phyloP scores from a whole-genome alignment of 352 stramenopile species.

The Phytopythium delawarense region DNA sequence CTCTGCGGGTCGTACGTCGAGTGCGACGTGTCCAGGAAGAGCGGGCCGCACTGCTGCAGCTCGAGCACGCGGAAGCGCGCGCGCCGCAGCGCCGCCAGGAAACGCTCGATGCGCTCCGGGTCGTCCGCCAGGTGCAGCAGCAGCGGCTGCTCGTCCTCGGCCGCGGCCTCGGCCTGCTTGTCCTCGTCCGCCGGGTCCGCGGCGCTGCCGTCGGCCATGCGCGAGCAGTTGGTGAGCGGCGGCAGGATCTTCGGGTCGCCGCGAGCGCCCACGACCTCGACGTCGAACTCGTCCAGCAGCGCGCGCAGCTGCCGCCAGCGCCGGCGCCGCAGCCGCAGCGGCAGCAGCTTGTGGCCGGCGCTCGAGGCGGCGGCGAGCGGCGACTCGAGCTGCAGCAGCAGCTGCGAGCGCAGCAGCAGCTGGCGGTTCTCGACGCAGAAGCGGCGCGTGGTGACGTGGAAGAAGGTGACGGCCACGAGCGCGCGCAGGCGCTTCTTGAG shows the following conservation, averaged over 20 bases:
- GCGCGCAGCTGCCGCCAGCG: constrained; percentile 6
- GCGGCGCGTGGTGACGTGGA: constrained; percentile 66
- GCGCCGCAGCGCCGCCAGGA: constrained; percentile 30
- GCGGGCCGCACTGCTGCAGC: constrained; percentile 46
- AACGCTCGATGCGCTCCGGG: constrained; percentile 33
- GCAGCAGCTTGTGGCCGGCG: constrained; percentile 8
- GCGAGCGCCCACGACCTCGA: constrained; percentile 21
- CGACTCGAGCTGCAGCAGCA: constrained; percentile 40
- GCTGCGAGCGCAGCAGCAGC: constrained; percentile 56
- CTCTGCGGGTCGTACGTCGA: constrained; percentile 59
- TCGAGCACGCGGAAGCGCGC: constrained; percentile 41
- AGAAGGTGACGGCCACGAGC: constrained; percentile 73
- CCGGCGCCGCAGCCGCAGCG: constrained; percentile 13
- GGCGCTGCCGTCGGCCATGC: not conserved
- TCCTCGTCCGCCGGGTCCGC: constrained; percentile 7
- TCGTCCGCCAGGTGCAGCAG: constrained; percentile 61
- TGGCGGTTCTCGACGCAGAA: constrained; percentile 65
- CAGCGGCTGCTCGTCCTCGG: constrained; percentile 14
- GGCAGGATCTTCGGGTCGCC: constrained; percentile 19
- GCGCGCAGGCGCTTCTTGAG: constrained; percentile 56
- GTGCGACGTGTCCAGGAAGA: constrained; percentile 64
- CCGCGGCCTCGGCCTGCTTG: not conserved
- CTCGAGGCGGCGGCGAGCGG: not conserved
- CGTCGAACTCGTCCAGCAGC: constrained; percentile 31
- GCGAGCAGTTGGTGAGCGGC: constrained; percentile 5